These are phyloP conservation scores for Clavariopsis aquatica DNA, from an alignment of 495 filamentous ascomycete genomes.

Conservation along the genomic window DNA sequence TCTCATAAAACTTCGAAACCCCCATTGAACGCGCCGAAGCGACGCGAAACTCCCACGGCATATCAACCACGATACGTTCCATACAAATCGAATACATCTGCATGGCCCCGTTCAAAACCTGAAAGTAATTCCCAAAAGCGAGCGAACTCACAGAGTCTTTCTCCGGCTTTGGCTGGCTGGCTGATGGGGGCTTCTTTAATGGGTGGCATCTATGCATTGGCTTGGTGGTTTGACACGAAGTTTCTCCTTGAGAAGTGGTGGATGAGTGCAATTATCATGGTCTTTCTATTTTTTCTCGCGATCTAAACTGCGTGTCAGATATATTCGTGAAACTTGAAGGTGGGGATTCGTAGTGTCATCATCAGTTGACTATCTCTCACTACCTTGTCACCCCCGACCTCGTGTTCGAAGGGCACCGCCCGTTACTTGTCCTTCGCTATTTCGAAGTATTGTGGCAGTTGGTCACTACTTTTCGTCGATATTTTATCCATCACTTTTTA, in stretches of 20 bases:
- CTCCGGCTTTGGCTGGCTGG: neutral
- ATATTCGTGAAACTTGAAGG: too few species aligned
- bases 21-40: neutral
- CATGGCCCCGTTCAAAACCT: neutral
- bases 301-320: too few species aligned
- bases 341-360: too few species aligned
- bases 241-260: neutral
- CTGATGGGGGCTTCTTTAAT: neutral
- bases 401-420: too few species aligned
- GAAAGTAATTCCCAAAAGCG: neutral
- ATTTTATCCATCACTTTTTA: too few species aligned
- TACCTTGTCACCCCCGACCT: too few species aligned
- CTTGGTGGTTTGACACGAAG: neutral
- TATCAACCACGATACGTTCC: neutral
- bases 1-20: neutral
- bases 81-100: neutral
- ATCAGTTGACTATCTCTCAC: too few species aligned
- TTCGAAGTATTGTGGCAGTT: too few species aligned
- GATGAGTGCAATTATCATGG: neutral
- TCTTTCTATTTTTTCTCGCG: neutral
- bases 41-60: neutral
- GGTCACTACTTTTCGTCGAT: too few species aligned
- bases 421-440: too few species aligned
- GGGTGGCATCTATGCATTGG: neutral
- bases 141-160: neutral